A percentile compares a stretch with the other conserved stretches of the same genome.
These are phyloP conservation scores for Bjerkandera adusta DNA, from an alignment of 1,284 basidiomycete genomes.

Conservation along the genomic window DNA sequence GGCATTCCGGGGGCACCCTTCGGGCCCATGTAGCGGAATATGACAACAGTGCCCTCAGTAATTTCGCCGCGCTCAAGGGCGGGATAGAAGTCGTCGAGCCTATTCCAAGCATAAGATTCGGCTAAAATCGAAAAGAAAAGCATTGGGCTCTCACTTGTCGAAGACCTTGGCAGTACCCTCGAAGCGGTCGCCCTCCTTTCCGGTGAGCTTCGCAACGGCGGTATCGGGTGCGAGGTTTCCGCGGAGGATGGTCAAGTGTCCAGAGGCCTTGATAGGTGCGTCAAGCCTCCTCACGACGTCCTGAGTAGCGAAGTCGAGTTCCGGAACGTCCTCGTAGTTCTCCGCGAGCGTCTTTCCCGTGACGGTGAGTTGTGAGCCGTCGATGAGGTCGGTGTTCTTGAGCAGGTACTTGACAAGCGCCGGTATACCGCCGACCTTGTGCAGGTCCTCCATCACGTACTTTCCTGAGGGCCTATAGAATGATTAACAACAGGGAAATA, in stretches of 20 bases:
- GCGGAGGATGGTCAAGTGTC: slow-evolving; percentile 89
- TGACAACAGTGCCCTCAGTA: slow-evolving; percentile 81
- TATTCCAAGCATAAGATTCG: no score
- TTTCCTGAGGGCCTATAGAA: slow-evolving; percentile 77
- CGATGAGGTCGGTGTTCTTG: slow-evolving; percentile 84
- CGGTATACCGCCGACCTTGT: slow-evolving; percentile 89
- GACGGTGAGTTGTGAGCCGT: slow-evolving; percentile 89
- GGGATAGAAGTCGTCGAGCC: slow-evolving; percentile 81
- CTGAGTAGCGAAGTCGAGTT: slow-evolving; percentile 78
- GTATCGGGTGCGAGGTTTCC: slow-evolving; percentile 90
- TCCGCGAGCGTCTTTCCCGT: slow-evolving; percentile 93
- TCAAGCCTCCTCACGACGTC: slow-evolving; percentile 79
- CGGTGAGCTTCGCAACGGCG: slow-evolving; percentile 95
- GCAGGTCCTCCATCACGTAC: slow-evolving; percentile 97
- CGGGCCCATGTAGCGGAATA: slow-evolving; percentile 94
- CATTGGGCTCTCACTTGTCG: slow-evolving; percentile 47
- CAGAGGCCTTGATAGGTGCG: slow-evolving; percentile 84
- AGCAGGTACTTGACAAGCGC: slow-evolving; percentile 83
- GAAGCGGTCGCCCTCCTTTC: slow-evolving; percentile 91
- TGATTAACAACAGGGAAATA: slow-evolving; percentile 3
- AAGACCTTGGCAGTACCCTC: slow-evolving; percentile 79
- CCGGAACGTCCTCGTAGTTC: slow-evolving; percentile 81
- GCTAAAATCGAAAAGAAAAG: background rate
- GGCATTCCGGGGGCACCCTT: slow-evolving; percentile 98
- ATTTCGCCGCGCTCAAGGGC: slow-evolving; percentile 84